Conservation (phyloP, 495 filamentous ascomycete genomes). For the Neurospora sp. region DNA sequence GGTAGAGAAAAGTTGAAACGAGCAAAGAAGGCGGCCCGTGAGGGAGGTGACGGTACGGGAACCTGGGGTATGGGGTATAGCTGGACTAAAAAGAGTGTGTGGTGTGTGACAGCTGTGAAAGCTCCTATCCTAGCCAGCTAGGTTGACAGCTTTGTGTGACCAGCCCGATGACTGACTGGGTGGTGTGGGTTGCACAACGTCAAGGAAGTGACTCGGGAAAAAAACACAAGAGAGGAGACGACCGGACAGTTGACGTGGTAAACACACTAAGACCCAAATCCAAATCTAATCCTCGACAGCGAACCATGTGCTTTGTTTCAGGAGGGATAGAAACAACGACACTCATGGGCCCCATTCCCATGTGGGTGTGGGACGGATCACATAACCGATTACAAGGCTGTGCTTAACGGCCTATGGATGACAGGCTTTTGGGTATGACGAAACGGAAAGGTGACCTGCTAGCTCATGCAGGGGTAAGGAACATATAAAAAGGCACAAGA, state of each 20-base stretch:
- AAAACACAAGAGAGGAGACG: too few relatives aligned
- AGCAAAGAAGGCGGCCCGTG: not conserved
- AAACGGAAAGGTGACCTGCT: not conserved
- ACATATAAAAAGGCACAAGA: not conserved
- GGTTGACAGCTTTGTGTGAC: not conserved
- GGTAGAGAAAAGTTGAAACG: not conserved
- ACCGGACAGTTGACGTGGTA: not conserved
- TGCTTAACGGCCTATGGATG: not conserved
- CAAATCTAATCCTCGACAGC: not conserved
- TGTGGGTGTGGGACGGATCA: not conserved
- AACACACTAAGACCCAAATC: not conserved
- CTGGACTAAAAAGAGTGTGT: not conserved
- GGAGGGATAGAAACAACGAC: not conserved
- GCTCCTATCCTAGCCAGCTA: constrained; percentile 1
- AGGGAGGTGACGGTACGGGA: not conserved
- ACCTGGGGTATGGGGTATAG: not conserved
- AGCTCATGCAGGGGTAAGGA: not conserved
- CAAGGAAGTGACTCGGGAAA: not conserved
- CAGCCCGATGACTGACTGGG: not conserved
- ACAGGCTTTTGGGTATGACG: not conserved
- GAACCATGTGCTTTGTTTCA: not conserved
- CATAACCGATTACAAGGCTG: not conserved
- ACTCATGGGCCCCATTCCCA: not conserved
- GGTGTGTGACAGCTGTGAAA: not conserved
- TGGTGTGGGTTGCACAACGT: not conserved